Percentiles rank a stretch among this genome's conserved stretches.
Conservation (phyloP, 805 yeast genomes). For the Metschnikowia reukaufii region DNA sequence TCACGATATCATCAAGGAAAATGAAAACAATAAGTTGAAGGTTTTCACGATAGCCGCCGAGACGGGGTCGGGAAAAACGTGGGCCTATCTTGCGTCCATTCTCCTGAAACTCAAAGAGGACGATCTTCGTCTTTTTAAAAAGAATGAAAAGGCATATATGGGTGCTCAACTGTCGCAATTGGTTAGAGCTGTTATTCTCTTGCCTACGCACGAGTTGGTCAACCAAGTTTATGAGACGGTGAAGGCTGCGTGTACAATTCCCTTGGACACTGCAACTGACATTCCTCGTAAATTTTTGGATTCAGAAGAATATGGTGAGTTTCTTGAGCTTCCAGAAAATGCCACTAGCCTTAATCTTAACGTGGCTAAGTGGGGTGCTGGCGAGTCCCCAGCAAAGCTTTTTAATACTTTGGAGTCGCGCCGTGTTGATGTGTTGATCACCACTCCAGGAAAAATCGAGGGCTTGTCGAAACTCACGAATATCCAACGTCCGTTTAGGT, state of each 20-base stretch:
- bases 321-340: conserved; percentile 26
- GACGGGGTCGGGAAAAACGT: conserved; percentile 95
- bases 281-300: conserved; percentile 19
- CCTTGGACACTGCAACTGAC: conserved; percentile 23
- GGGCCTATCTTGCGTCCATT: conserved; percentile 83
- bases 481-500: conserved; percentile 33
- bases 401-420: conserved; percentile 39
- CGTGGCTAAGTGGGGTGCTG: conserved; percentile 61
- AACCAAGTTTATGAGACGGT: conserved; percentile 66
- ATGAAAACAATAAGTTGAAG: conserved; percentile 41
- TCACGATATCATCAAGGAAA: conserved; percentile 28
- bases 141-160: conserved; percentile 21
- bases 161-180: conserved; percentile 29
- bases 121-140: conserved; percentile 34
- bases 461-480: conserved; percentile 35
- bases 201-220: conserved; percentile 89
- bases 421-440: conserved; percentile 75
- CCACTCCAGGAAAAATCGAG: conserved; percentile 80
- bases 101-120: conserved; percentile 65
- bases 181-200: conserved; percentile 70
- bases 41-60: conserved; percentile 88
- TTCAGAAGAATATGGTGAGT: conserved; percentile 22
- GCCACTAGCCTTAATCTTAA: conserved; percentile 39
- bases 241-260: conserved; percentile 27
- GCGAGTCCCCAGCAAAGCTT: conserved; percentile 54